phyloP scores from a whole-genome alignment of 108 stramenopile species.

The Pseudonitzschia pungens region DNA sequence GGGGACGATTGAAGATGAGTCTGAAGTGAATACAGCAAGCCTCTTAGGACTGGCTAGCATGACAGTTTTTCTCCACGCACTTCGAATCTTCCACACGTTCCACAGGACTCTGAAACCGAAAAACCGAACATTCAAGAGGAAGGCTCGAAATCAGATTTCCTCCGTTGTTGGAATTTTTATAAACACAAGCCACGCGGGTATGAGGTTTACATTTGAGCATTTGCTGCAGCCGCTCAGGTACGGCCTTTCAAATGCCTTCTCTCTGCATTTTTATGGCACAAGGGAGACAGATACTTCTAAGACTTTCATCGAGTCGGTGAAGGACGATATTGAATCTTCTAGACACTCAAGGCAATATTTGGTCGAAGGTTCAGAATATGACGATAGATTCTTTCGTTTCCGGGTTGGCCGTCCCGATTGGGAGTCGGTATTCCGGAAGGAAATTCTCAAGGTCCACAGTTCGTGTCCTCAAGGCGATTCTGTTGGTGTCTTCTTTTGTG shows the following conservation, averaged over 20 bases:
- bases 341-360: background rate
- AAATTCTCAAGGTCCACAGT: constrained; percentile 3
- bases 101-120: background rate
- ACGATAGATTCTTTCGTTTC: too few relatives aligned
- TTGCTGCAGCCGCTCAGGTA: background rate
- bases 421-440: constrained; percentile 1
- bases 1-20: too few relatives aligned
- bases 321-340: background rate
- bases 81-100: constrained; percentile 31
- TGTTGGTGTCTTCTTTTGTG: constrained; percentile 30
- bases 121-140: too few relatives aligned
- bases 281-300: background rate
- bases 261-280: constrained; percentile 18
- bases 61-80: constrained; percentile 19
- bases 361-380: too few relatives aligned
- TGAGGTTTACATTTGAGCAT: constrained; percentile 15
- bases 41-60: too few relatives aligned
- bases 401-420: constrained; percentile 18
- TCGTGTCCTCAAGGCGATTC: constrained; percentile 13
- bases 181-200: background rate
- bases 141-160: background rate
- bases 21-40: too few relatives aligned
- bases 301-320: background rate
- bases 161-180: constrained; percentile 18
- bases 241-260: background rate